Base-by-base conservation (phyloP, 2,329 filamentous ascomycete species). In the Helminthosporium solani region DNA sequence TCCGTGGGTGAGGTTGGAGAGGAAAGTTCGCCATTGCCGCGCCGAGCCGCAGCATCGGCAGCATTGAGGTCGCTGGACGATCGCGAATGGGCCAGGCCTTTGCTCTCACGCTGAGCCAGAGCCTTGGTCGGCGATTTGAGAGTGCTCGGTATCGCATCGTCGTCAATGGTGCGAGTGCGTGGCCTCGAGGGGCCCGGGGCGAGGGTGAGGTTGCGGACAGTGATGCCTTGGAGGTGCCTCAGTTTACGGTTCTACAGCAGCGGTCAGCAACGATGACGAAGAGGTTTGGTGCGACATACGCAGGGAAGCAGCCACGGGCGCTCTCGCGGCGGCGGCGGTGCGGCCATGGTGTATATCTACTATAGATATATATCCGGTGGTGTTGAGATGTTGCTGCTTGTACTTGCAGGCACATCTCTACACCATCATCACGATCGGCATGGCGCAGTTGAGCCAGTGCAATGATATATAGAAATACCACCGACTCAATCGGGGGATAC, bases 191-290 rank as follows among this genome's bases (percentile, higher is more conserved):
- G 76, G 74, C 52, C 75, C 76, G 19, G 75, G 76, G 56, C 56
- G n/a, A 96, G 84, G 51, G 83, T 84, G 34, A 96, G 77, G 69
- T 96, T 96, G 47, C 92, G 88, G 41, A 96, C 75, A 45, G 88
- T 92, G 58, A 97, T 83, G 56, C 89, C 90, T 60, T 88, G 85
- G 3, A 96, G 80, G 75, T 96, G 91, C 44, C 92, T 85, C 42
- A 97, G 78, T 68, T 87, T 90, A 67, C 90, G 88, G 69, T 96
- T 96, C 78, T 94, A 58, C 18, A 25, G n/a, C 9, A 34, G 28
- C 20, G 4, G 38, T 47, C 44, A 47, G 34, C 34, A 14, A 28
- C 9, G 33, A 3, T 7, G 12, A 11, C 7, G 2, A 2, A 23
- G 12, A 19, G 25, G 2, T 16, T 11, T 4, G 14, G 14, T 14